Conservation (phyloP, 2,329 filamentous ascomycete genomes). For the Colletotrichum gloeosporioides region DNA sequence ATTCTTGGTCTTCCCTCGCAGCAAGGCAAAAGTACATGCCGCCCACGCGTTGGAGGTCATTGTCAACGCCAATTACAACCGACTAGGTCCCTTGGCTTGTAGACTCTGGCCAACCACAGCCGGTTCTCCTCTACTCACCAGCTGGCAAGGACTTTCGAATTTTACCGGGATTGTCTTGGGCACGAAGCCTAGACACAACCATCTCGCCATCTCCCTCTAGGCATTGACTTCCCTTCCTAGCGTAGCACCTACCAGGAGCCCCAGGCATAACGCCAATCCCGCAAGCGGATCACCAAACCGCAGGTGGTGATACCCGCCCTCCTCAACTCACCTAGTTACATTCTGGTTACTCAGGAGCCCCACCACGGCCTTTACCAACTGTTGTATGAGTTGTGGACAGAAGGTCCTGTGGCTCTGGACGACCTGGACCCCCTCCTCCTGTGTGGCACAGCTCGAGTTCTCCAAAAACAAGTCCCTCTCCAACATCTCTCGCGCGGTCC, state of each 20-base stretch:
- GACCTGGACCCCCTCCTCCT: neutral
- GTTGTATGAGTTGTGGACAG: neutral
- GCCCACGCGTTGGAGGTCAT: neutral
- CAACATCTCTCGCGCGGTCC: neutral
- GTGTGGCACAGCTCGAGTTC: neutral
- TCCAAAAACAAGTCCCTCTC: neutral
- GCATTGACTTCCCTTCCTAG: conserved; percentile 6
- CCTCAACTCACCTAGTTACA: neutral
- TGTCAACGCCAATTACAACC: neutral
- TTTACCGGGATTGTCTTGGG: conserved; percentile 14
- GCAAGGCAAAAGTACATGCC: neutral
- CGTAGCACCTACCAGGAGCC: conserved; percentile 12
- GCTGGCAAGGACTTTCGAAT: neutral
- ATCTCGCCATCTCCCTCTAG: neutral
- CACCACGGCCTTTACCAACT: conserved; percentile 12
- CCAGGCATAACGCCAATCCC: conserved; percentile 5
- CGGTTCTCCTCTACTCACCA: neutral
- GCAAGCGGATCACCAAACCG: conserved; percentile 3
- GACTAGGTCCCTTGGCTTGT: neutral
- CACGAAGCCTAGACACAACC: conserved; percentile 1
- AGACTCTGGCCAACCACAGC: conserved; percentile 3
- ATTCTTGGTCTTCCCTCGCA: neutral
- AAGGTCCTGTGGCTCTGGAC: conserved; percentile 10
- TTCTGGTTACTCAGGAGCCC: conserved; percentile 1
- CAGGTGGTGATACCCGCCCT: conserved; percentile 8